phyloP scores from a whole-genome alignment of 1,284 basidiomycete species.

The Fomitopsis betulina region DNA sequence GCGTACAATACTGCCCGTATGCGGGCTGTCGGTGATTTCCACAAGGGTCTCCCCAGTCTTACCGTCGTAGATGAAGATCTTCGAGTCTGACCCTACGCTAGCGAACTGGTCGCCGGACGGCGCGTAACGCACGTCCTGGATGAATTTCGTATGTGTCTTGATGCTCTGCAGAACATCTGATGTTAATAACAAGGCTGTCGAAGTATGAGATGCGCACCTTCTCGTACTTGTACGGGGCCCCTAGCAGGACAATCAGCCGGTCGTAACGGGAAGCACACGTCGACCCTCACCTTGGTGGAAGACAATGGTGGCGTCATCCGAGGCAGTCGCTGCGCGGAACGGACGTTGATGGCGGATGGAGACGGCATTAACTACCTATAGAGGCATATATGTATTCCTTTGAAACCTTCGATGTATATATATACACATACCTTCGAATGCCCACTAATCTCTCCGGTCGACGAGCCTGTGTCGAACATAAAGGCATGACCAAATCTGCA shows the following conservation, averaged over 20 bases:
- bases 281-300: constrained; percentile 65
- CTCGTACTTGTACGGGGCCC: constrained; percentile 89
- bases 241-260: constrained; percentile 14
- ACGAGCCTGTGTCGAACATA: constrained; percentile 84
- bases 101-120: constrained; percentile 82
- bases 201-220: constrained; percentile 43
- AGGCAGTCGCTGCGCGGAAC: constrained; percentile 85
- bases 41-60: constrained; percentile 78
- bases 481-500: constrained; percentile 83
- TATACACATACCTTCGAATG: constrained; percentile 74
- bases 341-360: constrained; percentile 89
- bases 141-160: constrained; percentile 89
- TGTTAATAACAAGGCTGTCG: too few species aligned
- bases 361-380: constrained; percentile 81
- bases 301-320: constrained; percentile 80
- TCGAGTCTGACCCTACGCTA: constrained; percentile 89
- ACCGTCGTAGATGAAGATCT: constrained; percentile 90
- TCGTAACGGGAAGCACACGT: too few species aligned
- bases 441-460: constrained; percentile 90
- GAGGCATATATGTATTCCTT: not conserved
- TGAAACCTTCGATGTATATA: not conserved
- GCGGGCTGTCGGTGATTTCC: constrained; percentile 61
- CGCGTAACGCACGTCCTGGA: constrained; percentile 87
- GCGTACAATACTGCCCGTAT: constrained; percentile 76
- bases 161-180: constrained; percentile 51